phyloP scores from a whole-genome alignment of 2,329 filamentous ascomycete species.

The Colletotrichum costaricense region DNA sequence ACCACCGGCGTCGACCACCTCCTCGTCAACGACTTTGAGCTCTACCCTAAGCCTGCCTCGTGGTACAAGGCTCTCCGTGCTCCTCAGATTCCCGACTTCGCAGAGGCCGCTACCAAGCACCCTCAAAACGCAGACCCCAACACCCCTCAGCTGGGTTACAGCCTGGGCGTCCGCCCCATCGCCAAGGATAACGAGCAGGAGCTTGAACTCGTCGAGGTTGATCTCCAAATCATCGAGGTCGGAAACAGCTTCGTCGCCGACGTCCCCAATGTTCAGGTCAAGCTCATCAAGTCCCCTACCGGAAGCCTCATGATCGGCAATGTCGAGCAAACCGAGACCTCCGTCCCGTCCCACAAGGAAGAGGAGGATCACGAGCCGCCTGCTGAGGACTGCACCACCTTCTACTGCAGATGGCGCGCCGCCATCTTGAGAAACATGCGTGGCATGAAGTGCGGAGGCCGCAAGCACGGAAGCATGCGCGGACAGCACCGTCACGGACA shows the following conservation, averaged over 20 bases:
- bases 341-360: constrained; percentile 36
- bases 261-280: constrained; percentile 67
- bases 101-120: constrained; percentile 41
- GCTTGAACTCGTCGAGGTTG: constrained; percentile 63
- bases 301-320: constrained; percentile 66
- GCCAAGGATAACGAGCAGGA: constrained; percentile 62
- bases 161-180: constrained; percentile 54
- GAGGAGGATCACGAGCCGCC: constrained; percentile 37
- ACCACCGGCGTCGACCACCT: constrained; percentile 56
- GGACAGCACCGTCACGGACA: constrained; percentile 40
- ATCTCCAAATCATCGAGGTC: constrained; percentile 71
- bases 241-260: constrained; percentile 65
- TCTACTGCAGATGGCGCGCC: constrained; percentile 66
- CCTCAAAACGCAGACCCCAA: constrained; percentile 45
- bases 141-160: constrained; percentile 60
- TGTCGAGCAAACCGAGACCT: constrained; percentile 51
- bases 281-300: constrained; percentile 68
- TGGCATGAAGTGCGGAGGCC: constrained; percentile 51
- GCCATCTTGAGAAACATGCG: constrained; percentile 51
- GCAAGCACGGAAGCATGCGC: constrained; percentile 35
- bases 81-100: constrained; percentile 53
- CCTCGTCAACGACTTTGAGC: constrained; percentile 68
- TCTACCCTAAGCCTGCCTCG: constrained; percentile 66
- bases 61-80: constrained; percentile 57
- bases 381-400: constrained; percentile 50